Conservation (phyloP, 176 grass and related monocot genomes). For the Rhipidocladum racemiflorum region DNA sequence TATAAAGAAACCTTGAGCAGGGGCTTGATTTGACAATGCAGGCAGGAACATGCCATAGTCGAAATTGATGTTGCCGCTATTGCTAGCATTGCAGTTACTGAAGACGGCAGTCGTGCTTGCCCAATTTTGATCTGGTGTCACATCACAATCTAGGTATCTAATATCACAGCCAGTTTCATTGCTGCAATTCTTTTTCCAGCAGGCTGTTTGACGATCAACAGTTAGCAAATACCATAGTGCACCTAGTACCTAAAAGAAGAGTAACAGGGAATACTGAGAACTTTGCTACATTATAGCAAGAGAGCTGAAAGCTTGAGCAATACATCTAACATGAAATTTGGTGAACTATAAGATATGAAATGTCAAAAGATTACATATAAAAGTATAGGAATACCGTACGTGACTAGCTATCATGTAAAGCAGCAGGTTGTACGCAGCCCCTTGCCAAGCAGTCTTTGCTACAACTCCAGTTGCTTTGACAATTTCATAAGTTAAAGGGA, state of each 20-base stretch:
- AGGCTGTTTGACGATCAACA: constrained; percentile 82
- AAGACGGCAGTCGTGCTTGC: constrained; percentile 45
- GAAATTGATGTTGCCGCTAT: constrained; percentile 13
- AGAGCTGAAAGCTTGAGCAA: not conserved
- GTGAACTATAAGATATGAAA: not conserved
- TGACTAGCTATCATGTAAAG: constrained; percentile 99
- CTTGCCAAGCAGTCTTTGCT: constrained; percentile 89
- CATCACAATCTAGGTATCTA: constrained; percentile 68
- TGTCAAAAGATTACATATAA: not conserved
- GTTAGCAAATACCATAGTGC: constrained; percentile 85
- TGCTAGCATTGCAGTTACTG: constrained; percentile 40
- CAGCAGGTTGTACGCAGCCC: constrained; percentile 89
- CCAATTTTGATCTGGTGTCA: constrained; percentile 39
- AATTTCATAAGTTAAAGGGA: constrained; percentile 85
- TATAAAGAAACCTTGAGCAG: constrained; percentile 54
- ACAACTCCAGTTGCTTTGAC: constrained; percentile 89
- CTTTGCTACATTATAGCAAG: not conserved
- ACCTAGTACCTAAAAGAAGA: constrained; percentile 65
- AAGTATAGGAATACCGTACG: constrained; percentile 43
- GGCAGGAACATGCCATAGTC: constrained; percentile 79
- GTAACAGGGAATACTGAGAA: constrained; percentile 9
- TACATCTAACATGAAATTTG: not conserved
- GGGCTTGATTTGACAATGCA: constrained; percentile 66
- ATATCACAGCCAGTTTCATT: constrained; percentile 47
- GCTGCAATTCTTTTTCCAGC: constrained; percentile 77